Evolutionary conservation across 306 rosid species (phyloP).

Genomic region (Cicer judaicum): DNA sequence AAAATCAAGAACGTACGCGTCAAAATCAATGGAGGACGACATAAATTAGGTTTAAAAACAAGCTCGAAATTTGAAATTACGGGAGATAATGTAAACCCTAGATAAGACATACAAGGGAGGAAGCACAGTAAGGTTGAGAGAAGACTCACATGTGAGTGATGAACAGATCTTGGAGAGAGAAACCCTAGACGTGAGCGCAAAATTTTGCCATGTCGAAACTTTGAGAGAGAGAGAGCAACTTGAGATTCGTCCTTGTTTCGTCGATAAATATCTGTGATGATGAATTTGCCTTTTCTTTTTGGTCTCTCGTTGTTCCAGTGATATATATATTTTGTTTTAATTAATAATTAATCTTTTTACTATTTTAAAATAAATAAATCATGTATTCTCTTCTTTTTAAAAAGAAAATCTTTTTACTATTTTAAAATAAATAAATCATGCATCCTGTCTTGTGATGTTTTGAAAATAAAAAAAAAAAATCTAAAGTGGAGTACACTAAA

Average conservation of each 20-base stretch:
- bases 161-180: slow-evolving; percentile 29
- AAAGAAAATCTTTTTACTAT: too few relatives aligned
- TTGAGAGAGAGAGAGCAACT: not conserved
- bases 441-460: too few relatives aligned
- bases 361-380: too few relatives aligned
- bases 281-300: not conserved
- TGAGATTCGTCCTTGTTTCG: not conserved
- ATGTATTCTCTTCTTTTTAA: too few relatives aligned
- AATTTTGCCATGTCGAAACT: slow-evolving; percentile 22
- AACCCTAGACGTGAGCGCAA: slow-evolving; percentile 42
- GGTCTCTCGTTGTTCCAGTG: not conserved
- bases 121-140: slow-evolving; percentile 32
- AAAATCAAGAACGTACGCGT: slow-evolving; percentile 7
- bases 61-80: slow-evolving; percentile 9
- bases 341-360: too few relatives aligned
- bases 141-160: slow-evolving; percentile 42
- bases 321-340: too few relatives aligned
- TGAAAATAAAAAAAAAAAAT: too few relatives aligned
- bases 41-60: slow-evolving; percentile 8
- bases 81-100: slow-evolving; percentile 33
- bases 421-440: too few relatives aligned
- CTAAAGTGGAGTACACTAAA: too few relatives aligned
- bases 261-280: slow-evolving; percentile 14
- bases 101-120: not conserved
- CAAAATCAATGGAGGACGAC: not conserved